Evolutionary conservation across 768 basidiomycete species (phyloP), one percentile per base, ranked within the genome.

Genomic region (Pisolithus marmoratus): DNA sequence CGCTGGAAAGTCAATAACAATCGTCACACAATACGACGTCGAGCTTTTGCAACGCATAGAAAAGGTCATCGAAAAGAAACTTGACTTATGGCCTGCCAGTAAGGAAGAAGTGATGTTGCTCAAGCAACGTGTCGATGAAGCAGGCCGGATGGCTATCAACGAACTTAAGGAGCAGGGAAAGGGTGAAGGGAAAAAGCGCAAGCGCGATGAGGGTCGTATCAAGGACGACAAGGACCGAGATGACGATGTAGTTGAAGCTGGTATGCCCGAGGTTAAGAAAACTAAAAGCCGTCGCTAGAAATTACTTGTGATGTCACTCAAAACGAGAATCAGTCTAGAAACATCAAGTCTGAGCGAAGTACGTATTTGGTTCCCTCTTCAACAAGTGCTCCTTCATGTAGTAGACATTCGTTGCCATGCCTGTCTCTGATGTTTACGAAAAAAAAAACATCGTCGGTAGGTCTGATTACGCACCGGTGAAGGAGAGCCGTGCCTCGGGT

Each of bases 1-100:
- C 40, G 84, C 93, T 2, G 96, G 96, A 41, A 97, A 97, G 72
- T 86, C 91, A 1, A 89, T 99, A 61, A 96, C 94, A n/a, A 80
- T 99, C 38, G 94, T 97, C 22, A 92, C 95, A 5, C 96, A 99
- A 70, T 99, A 98, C 68, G 96, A 99, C 59, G 93, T 99, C 50
- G 96, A 98, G 70, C 78, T 97, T 42, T 71, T 97, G 5, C 93
- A 96, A 68, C 85, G 96, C 8, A 97, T 98, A 63, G 96, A 99
- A 68, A 76, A 81, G 20, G 93, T 95, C 7, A 84, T 88, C 20
- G 94, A 83, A 38, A 95, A 95, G 72, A 90, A 93, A 69, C 87
- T 99, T 84, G 86, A 85, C 48, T 72, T 87, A 36, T 98, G 88
- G 77, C 84, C 85, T 9, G 85, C 85, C 1, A 91, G 93, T 62